These are phyloP conservation scores for Hemisphaericaspora xylanilytica DNA, from an alignment of 1,139 yeast genomes.

Conservation along the genomic window DNA sequence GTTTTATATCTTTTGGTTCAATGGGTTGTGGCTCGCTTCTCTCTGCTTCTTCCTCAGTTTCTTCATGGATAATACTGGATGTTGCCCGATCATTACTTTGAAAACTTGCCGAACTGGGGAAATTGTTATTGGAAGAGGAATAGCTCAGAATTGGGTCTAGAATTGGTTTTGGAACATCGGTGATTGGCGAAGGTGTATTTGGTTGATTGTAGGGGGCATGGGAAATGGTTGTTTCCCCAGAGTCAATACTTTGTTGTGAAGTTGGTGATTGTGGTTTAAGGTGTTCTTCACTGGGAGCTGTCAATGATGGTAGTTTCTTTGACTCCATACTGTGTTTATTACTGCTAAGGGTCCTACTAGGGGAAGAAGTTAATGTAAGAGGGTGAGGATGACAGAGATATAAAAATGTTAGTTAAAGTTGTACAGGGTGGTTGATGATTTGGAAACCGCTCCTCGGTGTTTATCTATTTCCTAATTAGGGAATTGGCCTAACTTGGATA, in stretches of 20 bases:
- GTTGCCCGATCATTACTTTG: neutral
- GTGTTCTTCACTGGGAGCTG: neutral
- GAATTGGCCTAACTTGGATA: too few species aligned
- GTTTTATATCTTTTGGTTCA: too few species aligned
- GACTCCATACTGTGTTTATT: too few species aligned
- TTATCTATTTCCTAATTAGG: slow-evolving; percentile 2
- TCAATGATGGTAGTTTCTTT: neutral
- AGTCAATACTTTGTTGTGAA: neutral
- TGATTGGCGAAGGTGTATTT: neutral
- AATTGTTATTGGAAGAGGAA: neutral
- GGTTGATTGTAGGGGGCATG: neutral
- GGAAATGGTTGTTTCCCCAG: neutral
- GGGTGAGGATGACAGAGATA: neutral
- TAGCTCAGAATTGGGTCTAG: slow-evolving; percentile 9
- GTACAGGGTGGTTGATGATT: too few species aligned
- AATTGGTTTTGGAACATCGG: slow-evolving; percentile 8
- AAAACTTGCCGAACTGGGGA: neutral
- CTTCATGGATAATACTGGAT: neutral
- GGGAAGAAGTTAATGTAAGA: neutral
- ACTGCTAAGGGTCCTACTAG: neutral
- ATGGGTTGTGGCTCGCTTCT: too few species aligned
- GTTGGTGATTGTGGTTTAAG: neutral
- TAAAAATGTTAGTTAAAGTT: neutral
- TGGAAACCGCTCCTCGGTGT: neutral
- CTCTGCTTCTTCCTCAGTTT: neutral